Base-by-base conservation (phyloP, 805 yeast species). In the Nakazawaea wyomingensis region DNA sequence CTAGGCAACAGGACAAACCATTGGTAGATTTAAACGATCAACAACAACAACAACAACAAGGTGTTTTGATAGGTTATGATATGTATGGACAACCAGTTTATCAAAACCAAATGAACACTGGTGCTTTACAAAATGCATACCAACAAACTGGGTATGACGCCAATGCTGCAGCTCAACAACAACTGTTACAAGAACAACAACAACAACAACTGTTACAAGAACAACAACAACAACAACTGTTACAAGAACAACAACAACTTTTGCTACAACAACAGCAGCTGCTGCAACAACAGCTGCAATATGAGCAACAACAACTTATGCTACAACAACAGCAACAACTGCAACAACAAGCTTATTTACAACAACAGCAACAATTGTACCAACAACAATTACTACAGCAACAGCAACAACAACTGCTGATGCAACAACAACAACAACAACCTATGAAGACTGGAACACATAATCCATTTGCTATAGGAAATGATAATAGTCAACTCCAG, bases 371-470 rank as follows among this genome's bases (percentile, higher is more conserved):
- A 33, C 44, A 48, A 21, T 31, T 39, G 24, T 30, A 35, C 30
- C 46, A 33, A 22, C 51, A 47, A 37, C 50, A 43, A 39, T 50
- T 46, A 29, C 41, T 46, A 10, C 61, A 54, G 30, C 64, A 50
- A 43, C 68, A 61, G 41, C 48, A 66, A 61, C 57, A 66, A 59
- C 57, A 69, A 39, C 66, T 63, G 44, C 69, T 59, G 34, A 67
- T 56, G 41, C 64, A 62, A 40, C 67, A 59, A 41, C 72, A 63
- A 35, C 62, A 57, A 47, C 59, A 53, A 19, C 62, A 74, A 44
- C 87, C 87, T 4, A 64, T 80, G 50, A 71, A 74, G 49, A 81
- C 90, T 0, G 89, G 89, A 3, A 70, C 85, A 17, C 84, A 85
- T 61, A 85, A 85, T 60, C 95, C 95, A 41, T 85, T 85, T 60